Conservation (phyloP, 2,329 filamentous ascomycete species). For the Didymellaceae sp. region DNA sequence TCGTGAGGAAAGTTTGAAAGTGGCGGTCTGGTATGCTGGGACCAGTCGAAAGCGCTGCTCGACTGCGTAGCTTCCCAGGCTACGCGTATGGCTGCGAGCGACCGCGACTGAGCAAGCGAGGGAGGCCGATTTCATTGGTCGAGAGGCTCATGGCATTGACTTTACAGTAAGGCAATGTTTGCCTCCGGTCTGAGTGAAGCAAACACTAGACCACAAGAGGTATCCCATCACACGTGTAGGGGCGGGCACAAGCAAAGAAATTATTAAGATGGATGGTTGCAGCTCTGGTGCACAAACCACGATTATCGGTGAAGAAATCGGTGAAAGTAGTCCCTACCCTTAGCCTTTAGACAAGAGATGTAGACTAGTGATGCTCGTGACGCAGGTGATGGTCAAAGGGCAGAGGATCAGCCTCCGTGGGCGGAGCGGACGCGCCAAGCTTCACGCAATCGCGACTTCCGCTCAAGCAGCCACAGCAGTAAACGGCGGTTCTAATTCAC, state of each 20-base stretch:
- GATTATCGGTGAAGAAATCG: conserved; percentile 18
- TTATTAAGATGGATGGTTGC: conserved; percentile 17
- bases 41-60: conserved; percentile 16
- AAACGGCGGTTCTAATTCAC: too few relatives aligned
- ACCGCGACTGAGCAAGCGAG: conserved; percentile 12
- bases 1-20: conserved; percentile 26
- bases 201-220: conserved; percentile 22
- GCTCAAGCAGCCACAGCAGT: conserved; percentile 1
- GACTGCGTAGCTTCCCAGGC: conserved; percentile 13
- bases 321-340: background rate
- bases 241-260: conserved; percentile 1
- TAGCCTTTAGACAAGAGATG: too few relatives aligned
- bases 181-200: conserved; percentile 30
- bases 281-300: conserved; percentile 6
- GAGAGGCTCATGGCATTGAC: background rate
- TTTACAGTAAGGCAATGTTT: conserved; percentile 12
- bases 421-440: conserved; percentile 6
- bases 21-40: conserved; percentile 36
- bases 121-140: conserved; percentile 8
- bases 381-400: background rate
- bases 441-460: conserved; percentile 28
- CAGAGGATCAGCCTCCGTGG: background rate
- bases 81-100: conserved; percentile 18
- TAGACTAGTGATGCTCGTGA: conserved; percentile 2
- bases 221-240: conserved; percentile 10